Conservation (phyloP, 106 monocot species). For the Allium sativum region DNA sequence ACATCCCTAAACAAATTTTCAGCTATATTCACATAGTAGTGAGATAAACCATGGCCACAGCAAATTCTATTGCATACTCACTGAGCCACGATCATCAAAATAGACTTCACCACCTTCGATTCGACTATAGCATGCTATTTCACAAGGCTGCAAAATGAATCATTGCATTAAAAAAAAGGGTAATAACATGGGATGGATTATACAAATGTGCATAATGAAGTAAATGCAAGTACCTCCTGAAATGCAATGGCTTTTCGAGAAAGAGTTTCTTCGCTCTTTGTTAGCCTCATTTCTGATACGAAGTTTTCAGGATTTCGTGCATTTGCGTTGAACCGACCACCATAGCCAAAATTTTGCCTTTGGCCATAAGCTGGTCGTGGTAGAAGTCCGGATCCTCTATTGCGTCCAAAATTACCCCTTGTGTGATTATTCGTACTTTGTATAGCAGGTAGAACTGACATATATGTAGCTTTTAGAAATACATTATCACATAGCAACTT, state of each 20-base stretch:
- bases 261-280: constrained; percentile 95
- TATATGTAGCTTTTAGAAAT: not conserved
- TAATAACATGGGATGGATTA: no score
- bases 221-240: constrained; percentile 55
- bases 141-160: constrained; percentile 58
- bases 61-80: constrained; percentile 16
- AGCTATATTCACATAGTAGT: no score
- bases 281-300: constrained; percentile 86
- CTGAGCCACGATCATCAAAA: constrained; percentile 93
- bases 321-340: constrained; percentile 55
- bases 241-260: constrained; percentile 75
- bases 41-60: no score
- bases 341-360: constrained; percentile 64
- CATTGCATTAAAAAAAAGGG: not conserved
- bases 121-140: constrained; percentile 90
- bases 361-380: constrained; percentile 73
- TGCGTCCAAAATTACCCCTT: constrained; percentile 68
- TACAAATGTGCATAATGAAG: not conserved
- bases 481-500: no score
- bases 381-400: constrained; percentile 71
- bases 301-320: constrained; percentile 81
- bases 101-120: constrained; percentile 71
- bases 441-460: constrained; percentile 53
- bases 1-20: no score
- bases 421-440: constrained; percentile 38